Base-by-base conservation (phyloP, 208 protist genomes). In the Trypanosoma mega region DNA sequence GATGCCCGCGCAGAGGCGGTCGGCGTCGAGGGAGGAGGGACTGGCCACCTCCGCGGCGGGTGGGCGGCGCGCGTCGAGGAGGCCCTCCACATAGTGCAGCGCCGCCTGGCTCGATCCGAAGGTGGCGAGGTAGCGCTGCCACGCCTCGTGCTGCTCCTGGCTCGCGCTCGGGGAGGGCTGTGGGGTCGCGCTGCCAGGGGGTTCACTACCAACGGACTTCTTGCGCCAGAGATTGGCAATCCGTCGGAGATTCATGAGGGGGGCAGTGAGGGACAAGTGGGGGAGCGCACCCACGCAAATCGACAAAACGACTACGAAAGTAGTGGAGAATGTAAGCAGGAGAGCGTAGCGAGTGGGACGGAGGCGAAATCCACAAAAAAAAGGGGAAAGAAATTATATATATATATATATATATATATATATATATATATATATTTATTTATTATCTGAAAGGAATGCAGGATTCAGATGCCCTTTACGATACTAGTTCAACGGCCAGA, bases 41-140 rank as follows among this genome's bases (percentile, higher is more conserved):
- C 34, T 12, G 12, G 12, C 34, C 34, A 39, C 34, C 6, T 39
- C 34, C 8, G 6, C 8, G 12, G 34, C 34, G 6, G 12, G 6
- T 12, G 34, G 34, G 12, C 34, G 30, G 3, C 66, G 68, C 8
- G 68, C 37, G 50, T 79, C 67, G 9, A 92, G 65, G 33, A 89
- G 45, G 4, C 60, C 30, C 4, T 72, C 46, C 53, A 94, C 62
- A 58, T 92, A 78, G 8, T 56, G 63, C 44, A 94, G 36, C 9
- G 89, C 72, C 4, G 74, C 76, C 27, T 90, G 81, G 6, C 66
- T 87, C 39, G 50, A 53, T 54, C 61, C 63, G 23, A 68, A 56
- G 0, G 63, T 20, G 3, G 23, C 11, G 14, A 47, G 36, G 1
- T 16, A 11, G 3, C 46, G 41, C 2, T 64, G 51, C 2, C 37